phyloP scores from a whole-genome alignment of 768 basidiomycete genomes.

The Pisolithus marmoratus region DNA sequence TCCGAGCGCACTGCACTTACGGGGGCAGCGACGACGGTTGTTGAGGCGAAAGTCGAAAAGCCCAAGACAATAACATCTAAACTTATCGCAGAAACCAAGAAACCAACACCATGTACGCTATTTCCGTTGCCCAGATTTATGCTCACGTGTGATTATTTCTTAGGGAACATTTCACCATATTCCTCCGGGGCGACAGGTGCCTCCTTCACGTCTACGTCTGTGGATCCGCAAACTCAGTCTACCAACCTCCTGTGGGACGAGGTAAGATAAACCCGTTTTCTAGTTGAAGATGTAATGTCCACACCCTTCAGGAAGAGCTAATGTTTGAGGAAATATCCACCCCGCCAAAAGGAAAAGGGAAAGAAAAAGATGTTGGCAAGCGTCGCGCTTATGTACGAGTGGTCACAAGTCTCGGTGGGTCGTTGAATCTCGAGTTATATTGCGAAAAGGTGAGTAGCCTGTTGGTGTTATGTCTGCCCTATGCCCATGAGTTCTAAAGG shows the following conservation, averaged over 20 bases:
- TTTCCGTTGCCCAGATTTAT: background rate
- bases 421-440: conserved; percentile 76
- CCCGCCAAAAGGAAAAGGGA: conserved; percentile 76
- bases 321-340: conserved; percentile 95
- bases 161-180: conserved; percentile 90
- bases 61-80: conserved; percentile 26
- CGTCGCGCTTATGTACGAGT: conserved; percentile 94
- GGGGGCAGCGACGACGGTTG: conserved; percentile 20
- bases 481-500: conserved; percentile 40
- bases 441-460: conserved; percentile 68
- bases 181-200: conserved; percentile 88
- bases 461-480: background rate
- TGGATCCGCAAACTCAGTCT: conserved; percentile 61
- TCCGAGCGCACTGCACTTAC: conserved; percentile 48
- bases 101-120: conserved; percentile 59
- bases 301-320: conserved; percentile 65
- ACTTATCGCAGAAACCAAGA: conserved; percentile 40
- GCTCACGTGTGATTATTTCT: background rate
- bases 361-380: conserved; percentile 90
- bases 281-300: background rate
- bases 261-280: conserved; percentile 27
- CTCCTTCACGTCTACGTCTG: conserved; percentile 87
- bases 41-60: conserved; percentile 27
- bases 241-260: conserved; percentile 95
- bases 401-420: conserved; percentile 87